Percentiles rank a stretch among this genome's conserved stretches.
These are phyloP conservation scores for Suillus bovinus DNA, from an alignment of 768 basidiomycete species.

Conservation along the genomic window DNA sequence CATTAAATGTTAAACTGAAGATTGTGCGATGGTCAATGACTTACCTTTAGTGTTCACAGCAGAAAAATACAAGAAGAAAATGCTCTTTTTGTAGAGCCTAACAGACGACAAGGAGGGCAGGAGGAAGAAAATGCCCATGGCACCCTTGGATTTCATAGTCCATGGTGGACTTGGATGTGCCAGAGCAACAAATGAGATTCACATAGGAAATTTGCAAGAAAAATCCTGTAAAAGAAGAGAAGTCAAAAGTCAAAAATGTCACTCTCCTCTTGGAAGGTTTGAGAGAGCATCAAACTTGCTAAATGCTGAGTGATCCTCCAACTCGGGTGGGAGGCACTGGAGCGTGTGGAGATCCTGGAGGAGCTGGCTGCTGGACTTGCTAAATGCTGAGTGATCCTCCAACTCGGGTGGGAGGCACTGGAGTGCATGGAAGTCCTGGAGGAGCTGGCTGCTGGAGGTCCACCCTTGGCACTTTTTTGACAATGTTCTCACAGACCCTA, in stretches of 20 bases:
- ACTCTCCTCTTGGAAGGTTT: too few relatives aligned
- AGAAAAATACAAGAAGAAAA: background rate
- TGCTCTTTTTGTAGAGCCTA: background rate
- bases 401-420: too few relatives aligned
- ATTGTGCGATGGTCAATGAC: background rate
- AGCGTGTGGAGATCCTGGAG: background rate
- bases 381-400: too few relatives aligned
- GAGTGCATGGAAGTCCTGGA: too few relatives aligned
- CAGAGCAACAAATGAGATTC: background rate
- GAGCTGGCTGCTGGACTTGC: too few relatives aligned
- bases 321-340: background rate
- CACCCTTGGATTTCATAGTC: background rate
- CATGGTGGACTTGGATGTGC: background rate
- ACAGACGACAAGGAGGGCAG: background rate
- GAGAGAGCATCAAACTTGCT: background rate
- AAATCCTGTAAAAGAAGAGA: too few relatives aligned
- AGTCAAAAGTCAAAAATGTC: too few relatives aligned
- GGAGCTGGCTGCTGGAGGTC: too few relatives aligned
- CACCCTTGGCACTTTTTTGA: too few relatives aligned
- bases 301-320: background rate
- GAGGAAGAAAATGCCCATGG: background rate
- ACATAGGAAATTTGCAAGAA: background rate
- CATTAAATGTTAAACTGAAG: background rate
- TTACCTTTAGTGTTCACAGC: background rate
- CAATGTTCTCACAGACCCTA: too few relatives aligned